Evolutionary conservation across 2,329 filamentous ascomycete genomes (phyloP).

Genomic region (Epicoccum sorghinum): DNA sequence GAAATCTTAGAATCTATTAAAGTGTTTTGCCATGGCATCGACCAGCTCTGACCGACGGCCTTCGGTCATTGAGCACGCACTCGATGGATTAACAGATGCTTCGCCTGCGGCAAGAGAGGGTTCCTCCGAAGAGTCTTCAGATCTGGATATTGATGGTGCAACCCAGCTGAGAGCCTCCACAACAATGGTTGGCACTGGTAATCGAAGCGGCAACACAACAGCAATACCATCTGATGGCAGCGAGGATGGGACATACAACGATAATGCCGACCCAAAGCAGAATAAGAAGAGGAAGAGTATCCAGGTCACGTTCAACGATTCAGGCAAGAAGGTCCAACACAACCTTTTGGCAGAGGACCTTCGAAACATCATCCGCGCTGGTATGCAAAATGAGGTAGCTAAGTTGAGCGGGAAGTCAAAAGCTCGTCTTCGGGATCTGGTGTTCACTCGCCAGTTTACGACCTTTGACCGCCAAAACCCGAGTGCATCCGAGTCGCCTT

Average conservation of each 20-base stretch:
- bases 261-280: constrained; percentile 7
- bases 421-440: constrained; percentile 59
- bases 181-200: constrained; percentile 45
- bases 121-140: constrained; percentile 33
- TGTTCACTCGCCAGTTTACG: constrained; percentile 76
- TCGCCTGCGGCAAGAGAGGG: constrained; percentile 25
- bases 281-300: constrained; percentile 48
- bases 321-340: constrained; percentile 54
- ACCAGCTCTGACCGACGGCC: constrained; percentile 7
- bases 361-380: constrained; percentile 52
- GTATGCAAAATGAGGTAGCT: constrained; percentile 51
- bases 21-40: constrained; percentile 12
- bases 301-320: constrained; percentile 55
- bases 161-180: constrained; percentile 47
- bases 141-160: constrained; percentile 50
- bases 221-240: constrained; percentile 35
- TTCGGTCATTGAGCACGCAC: constrained; percentile 35
- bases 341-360: constrained; percentile 58
- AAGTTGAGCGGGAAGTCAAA: constrained; percentile 44
- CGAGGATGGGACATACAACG: constrained; percentile 16
- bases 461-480: constrained; percentile 76
- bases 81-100: constrained; percentile 35
- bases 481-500: constrained; percentile 68
- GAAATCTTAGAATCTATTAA: background rate
- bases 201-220: constrained; percentile 34